Evolutionary conservation across 768 basidiomycete species (phyloP).

Genomic region (Grammothele lineata): DNA sequence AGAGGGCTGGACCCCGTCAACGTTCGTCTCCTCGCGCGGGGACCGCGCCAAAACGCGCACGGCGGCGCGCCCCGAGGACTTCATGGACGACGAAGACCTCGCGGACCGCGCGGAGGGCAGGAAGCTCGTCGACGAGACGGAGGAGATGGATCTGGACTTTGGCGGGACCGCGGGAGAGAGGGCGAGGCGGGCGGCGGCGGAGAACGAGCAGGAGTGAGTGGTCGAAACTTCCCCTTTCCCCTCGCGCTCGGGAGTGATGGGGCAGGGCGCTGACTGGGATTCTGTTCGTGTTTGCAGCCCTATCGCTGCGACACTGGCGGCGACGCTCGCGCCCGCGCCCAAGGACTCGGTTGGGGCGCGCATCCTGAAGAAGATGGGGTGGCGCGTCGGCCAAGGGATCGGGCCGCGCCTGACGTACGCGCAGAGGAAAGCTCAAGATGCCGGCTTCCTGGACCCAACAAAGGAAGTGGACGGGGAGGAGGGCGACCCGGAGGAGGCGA

Average conservation of each 20-base stretch:
- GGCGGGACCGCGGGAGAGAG: slow-evolving; percentile 52
- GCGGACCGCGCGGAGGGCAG: slow-evolving; percentile 73
- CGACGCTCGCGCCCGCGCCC: slow-evolving; percentile 66
- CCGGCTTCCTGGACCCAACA: slow-evolving; percentile 35
- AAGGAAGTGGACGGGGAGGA: slow-evolving; percentile 62
- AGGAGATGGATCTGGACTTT: slow-evolving; percentile 57
- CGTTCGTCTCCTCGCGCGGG: slow-evolving; percentile 84
- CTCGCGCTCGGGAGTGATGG: too few relatives aligned
- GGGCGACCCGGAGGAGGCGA: slow-evolving; percentile 75
- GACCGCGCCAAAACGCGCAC: slow-evolving; percentile 67
- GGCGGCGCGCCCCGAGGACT: slow-evolving; percentile 78
- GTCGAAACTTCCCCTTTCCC: neutral
- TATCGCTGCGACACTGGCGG: slow-evolving; percentile 56
- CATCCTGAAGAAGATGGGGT: slow-evolving; percentile 93
- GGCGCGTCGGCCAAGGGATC: slow-evolving; percentile 89
- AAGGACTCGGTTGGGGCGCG: slow-evolving; percentile 80
- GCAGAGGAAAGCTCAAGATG: slow-evolving; percentile 69
- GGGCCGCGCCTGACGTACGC: slow-evolving; percentile 82
- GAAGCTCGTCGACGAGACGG: slow-evolving; percentile 72
- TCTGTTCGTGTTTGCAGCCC: too few relatives aligned
- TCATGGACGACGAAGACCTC: slow-evolving; percentile 99
- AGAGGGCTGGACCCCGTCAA: slow-evolving; percentile 95
- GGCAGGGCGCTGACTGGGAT: too few relatives aligned
- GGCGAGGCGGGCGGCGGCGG: slow-evolving; percentile 28
- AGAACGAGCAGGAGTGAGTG: slow-evolving; percentile 55